phyloP scores from a whole-genome alignment of 2,329 filamentous ascomycete species.

The Davidsoniella neocaledoniae region DNA sequence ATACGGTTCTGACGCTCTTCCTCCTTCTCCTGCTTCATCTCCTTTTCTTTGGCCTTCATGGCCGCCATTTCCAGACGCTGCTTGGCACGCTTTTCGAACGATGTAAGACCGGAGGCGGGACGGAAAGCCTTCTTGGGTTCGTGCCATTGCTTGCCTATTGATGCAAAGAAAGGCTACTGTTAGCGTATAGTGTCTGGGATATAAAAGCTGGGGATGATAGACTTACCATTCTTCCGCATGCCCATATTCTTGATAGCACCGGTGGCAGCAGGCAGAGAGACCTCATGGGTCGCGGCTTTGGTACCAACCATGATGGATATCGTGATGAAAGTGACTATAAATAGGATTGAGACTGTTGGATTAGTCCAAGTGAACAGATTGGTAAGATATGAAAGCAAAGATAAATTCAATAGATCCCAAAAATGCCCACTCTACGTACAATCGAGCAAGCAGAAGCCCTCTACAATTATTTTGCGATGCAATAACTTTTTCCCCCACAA shows the following conservation, averaged over 20 bases:
- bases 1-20: slow-evolving; percentile 71
- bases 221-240: slow-evolving; percentile 69
- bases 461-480: no score
- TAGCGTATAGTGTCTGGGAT: not conserved
- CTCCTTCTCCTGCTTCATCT: slow-evolving; percentile 93
- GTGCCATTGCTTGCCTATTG: slow-evolving; percentile 87
- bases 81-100: slow-evolving; percentile 61
- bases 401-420: no score
- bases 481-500: no score
- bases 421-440: no score
- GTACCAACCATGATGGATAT: no score
- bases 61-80: slow-evolving; percentile 52
- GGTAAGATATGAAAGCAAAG: no score
- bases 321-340: no score
- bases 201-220: not conserved
- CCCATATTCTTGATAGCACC: slow-evolving; percentile 32
- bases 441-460: no score
- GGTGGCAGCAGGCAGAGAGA: slow-evolving; percentile 13
- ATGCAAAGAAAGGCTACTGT: not conserved
- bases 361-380: no score
- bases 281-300: no score
- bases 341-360: no score
- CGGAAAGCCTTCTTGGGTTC: slow-evolving; percentile 69
- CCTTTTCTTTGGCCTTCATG: slow-evolving; percentile 85
- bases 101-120: slow-evolving; percentile 57